Conservation (phyloP, 1,139 yeast genomes). For the Martiniozyma asiatica region DNA sequence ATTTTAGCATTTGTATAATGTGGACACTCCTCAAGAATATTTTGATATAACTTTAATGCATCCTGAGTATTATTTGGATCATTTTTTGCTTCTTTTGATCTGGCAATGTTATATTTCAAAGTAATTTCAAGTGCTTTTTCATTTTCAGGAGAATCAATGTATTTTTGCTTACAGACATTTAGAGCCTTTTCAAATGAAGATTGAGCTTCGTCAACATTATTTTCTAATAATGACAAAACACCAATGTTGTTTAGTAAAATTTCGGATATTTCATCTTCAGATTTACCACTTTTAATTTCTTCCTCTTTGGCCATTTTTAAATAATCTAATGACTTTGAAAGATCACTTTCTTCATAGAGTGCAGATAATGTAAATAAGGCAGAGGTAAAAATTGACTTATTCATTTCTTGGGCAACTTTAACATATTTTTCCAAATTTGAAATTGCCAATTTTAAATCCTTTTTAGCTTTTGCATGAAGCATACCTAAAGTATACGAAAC, state of each 20-base stretch:
- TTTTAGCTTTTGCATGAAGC: conserved; percentile 36
- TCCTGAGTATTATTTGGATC: conserved; percentile 25
- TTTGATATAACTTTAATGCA: conserved; percentile 42
- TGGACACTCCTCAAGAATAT: conserved; percentile 49
- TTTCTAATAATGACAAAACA: conserved; percentile 57
- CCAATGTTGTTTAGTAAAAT: conserved; percentile 78
- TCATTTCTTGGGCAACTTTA: conserved; percentile 41
- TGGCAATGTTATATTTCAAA: conserved; percentile 48
- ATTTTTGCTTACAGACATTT: conserved; percentile 15
- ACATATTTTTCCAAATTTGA: conserved; percentile 63
- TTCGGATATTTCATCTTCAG: conserved; percentile 39
- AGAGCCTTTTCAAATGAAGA: conserved; percentile 18
- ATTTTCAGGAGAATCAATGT: conserved; percentile 15
- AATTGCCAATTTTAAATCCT: conserved; percentile 39
- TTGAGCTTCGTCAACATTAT: conserved; percentile 23
- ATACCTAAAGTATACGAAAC: conserved; percentile 67
- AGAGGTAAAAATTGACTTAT: conserved; percentile 56
- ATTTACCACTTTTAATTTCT: conserved; percentile 25
- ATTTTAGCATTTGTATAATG: conserved; percentile 67
- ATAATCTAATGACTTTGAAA: conserved; percentile 45
- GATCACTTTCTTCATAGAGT: conserved; percentile 52
- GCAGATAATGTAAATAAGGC: conserved; percentile 60
- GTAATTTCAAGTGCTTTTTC: conserved; percentile 31
- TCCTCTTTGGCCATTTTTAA: conserved; percentile 48
- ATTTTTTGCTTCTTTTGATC: conserved; percentile 39